phyloP scores from a whole-genome alignment of 2,329 filamentous ascomycete species.

The Diaporthe batatas region DNA sequence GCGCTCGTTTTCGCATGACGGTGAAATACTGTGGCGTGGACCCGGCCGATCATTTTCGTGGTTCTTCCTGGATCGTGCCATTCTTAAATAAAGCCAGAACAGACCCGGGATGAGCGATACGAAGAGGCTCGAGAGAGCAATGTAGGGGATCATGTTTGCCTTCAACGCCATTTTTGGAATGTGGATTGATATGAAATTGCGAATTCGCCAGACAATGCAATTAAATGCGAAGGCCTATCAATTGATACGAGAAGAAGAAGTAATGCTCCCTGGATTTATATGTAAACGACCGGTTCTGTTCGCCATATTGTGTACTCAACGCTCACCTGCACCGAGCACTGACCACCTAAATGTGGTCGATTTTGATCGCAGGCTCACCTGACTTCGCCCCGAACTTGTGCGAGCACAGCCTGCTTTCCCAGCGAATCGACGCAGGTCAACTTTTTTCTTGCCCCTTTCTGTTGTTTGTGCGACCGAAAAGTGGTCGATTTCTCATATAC shows the following conservation, averaged over 20 bases:
- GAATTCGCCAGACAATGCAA: neutral
- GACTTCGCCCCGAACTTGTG: neutral
- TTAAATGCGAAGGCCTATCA: neutral
- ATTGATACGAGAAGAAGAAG: neutral
- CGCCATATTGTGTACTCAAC: neutral
- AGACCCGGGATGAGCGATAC: neutral
- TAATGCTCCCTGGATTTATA: neutral
- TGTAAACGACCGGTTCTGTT: too few relatives aligned
- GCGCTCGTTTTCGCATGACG: neutral
- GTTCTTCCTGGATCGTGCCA: neutral
- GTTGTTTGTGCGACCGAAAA: slow-evolving; percentile 1
- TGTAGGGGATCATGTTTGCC: neutral
- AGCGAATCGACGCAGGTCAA: neutral
- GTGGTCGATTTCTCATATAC: neutral
- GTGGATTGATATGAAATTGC: neutral
- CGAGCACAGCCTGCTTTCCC: neutral
- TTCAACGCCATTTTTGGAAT: neutral
- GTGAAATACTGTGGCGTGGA: neutral
- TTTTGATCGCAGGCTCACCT: neutral
- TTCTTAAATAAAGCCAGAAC: slow-evolving; percentile 1
- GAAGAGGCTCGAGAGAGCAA: neutral
- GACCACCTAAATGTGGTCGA: slow-evolving; percentile 7
- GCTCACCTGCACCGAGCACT: neutral
- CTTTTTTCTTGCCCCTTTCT: too few relatives aligned
- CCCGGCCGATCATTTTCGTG: neutral